Evolutionary conservation across 768 basidiomycete species (phyloP), one percentile per base, ranked within the genome.

Genomic region (Leccinum ochraceum): DNA sequence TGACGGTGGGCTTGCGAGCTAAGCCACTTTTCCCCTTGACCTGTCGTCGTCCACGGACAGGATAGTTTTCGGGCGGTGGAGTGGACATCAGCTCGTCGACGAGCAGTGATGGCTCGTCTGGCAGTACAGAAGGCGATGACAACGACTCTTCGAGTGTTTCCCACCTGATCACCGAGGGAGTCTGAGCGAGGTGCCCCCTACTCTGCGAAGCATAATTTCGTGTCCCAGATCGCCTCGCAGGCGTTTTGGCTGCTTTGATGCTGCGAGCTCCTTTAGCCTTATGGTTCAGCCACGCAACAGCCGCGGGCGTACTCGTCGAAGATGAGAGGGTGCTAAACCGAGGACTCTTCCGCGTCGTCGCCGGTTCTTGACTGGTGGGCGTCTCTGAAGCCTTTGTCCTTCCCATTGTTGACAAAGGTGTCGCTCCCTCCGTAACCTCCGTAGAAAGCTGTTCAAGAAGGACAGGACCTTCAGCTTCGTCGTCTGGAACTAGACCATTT

Each of bases 61-160:
- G 22, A 28, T 14, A 22, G 6, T 24, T 50, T 2, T 63, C 54
- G 4, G 49, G 34, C 3, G 32, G 54, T 9, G 78, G 69, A 34
- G 77, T 76, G 3, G 74, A 66, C 56, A 65, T 66, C 22, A 79
- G 60, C 61, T 79, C 77, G 52, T 79, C 78, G 16, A 71, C 0
- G 20, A 22, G 32, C 32, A 56, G 5, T 10, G 50, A 46, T 9
- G 60, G 37, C 28, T 78, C 78, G 34, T 79, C 74, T 11, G n/a
- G n/a, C 55, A 69, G 58, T 58, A 69, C 54, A 13, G 74, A 69
- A 22, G 70, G 70, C 20, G 75, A 69, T 2, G 69, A 63, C 9
- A 66, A 59, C 13, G 67, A 59, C 28, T 70, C 67, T 14, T 59
- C 55, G 11, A 79, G 63, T 1, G 69, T 67, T 39, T 75, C 72